Conservation (phyloP, 768 basidiomycete species). For the Pulveroboletus frians region DNA sequence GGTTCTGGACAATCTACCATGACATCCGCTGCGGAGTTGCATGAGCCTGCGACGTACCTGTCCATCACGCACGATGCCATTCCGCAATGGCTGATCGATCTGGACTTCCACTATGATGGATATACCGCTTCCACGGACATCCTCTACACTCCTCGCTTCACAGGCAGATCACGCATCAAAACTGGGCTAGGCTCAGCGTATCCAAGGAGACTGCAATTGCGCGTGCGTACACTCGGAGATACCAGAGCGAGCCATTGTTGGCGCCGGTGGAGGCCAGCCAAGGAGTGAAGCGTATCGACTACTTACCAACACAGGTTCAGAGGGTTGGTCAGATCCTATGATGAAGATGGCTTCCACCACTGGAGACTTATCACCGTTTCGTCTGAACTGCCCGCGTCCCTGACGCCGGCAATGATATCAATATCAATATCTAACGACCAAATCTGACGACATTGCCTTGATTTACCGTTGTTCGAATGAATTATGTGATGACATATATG, state of each 20-base stretch:
- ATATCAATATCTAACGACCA: not conserved
- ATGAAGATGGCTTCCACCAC: constrained; percentile 28
- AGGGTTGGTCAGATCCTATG: constrained; percentile 31
- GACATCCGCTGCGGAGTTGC: constrained; percentile 43
- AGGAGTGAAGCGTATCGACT: constrained; percentile 40
- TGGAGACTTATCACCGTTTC: constrained; percentile 26
- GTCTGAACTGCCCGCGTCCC: not conserved
- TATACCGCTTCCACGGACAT: constrained; percentile 39
- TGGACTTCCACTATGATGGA: constrained; percentile 36
- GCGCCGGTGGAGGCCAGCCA: constrained; percentile 31
- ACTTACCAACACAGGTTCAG: constrained; percentile 34
- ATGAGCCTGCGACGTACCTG: constrained; percentile 53
- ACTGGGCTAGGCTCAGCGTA: constrained; percentile 30
- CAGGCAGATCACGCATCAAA: constrained; percentile 32
- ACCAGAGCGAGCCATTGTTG: constrained; percentile 25
- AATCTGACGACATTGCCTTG: not conserved
- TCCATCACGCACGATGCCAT: constrained; percentile 53
- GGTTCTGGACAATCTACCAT: constrained; percentile 35
- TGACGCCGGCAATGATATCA: not conserved
- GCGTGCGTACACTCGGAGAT: constrained; percentile 35
- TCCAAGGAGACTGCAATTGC: constrained; percentile 30
- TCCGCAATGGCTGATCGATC: constrained; percentile 57
- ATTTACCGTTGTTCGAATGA: not conserved
- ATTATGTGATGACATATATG: constrained; percentile 1
- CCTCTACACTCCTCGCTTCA: constrained; percentile 44